Conservation (phyloP, 2,329 filamentous ascomycete species). For the Talaromyces sp. region DNA sequence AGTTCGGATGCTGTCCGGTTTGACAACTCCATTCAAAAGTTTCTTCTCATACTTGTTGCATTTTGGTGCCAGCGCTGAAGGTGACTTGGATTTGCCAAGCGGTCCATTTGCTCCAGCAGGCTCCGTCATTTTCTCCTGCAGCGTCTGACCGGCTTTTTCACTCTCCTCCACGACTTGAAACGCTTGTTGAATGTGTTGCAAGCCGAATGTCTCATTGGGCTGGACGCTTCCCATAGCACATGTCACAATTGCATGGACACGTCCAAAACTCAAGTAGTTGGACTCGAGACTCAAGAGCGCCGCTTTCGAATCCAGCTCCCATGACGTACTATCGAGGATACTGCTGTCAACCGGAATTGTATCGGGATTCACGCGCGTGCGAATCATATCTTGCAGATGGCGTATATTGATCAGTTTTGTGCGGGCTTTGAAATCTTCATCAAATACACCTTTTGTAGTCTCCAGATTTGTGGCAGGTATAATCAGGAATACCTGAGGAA, state of each 20-base stretch:
- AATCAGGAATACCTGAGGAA: slow-evolving; percentile 50
- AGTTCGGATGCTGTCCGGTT: slow-evolving; percentile 73
- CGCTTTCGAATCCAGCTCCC: slow-evolving; percentile 23
- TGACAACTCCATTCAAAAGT: slow-evolving; percentile 73
- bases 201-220: slow-evolving; percentile 33
- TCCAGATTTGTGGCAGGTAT: slow-evolving; percentile 42
- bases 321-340: slow-evolving; percentile 24
- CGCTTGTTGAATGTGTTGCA: slow-evolving; percentile 32
- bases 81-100: slow-evolving; percentile 15
- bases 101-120: slow-evolving; percentile 15
- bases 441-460: slow-evolving; percentile 35
- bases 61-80: slow-evolving; percentile 49
- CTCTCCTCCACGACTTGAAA: slow-evolving; percentile 37
- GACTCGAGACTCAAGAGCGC: slow-evolving; percentile 40
- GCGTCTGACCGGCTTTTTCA: slow-evolving; percentile 16
- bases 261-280: slow-evolving; percentile 53
- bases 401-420: slow-evolving; percentile 56
- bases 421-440: slow-evolving; percentile 44
- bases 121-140: slow-evolving; percentile 27
- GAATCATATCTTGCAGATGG: slow-evolving; percentile 59
- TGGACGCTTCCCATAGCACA: slow-evolving; percentile 46
- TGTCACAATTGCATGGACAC: slow-evolving; percentile 55
- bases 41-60: slow-evolving; percentile 76
- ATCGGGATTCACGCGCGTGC: slow-evolving; percentile 29
- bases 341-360: slow-evolving; percentile 25